Evolutionary conservation across 1,139 yeast genomes (phyloP).

Genomic region (Pichia sp.): DNA sequence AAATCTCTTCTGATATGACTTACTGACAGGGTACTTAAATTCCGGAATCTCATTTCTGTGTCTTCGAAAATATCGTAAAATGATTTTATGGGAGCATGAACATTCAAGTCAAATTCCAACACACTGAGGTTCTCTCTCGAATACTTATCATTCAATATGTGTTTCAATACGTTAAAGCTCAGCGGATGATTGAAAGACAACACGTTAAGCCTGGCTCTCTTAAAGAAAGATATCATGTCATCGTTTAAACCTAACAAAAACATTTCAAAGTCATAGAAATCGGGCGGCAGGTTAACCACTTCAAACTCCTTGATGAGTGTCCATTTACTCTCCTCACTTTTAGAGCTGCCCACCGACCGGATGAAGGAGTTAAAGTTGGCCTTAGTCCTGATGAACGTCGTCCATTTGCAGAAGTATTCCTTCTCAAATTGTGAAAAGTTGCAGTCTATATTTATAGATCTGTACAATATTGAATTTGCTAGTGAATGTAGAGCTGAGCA

Average conservation of each 20-base stretch:
- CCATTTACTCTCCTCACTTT: slow-evolving; percentile 1
- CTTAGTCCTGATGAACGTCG: slow-evolving; percentile 20
- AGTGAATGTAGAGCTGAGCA: slow-evolving; percentile 8
- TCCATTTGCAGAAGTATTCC: slow-evolving; percentile 12
- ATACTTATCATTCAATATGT: slow-evolving; percentile 3
- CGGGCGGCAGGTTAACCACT: slow-evolving; percentile 19
- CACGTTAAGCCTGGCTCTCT: slow-evolving; percentile 5
- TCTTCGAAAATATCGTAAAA: slow-evolving; percentile 3
- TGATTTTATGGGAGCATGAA: slow-evolving; percentile 1
- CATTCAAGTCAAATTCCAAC: slow-evolving; percentile 8
- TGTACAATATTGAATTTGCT: slow-evolving; percentile 12
- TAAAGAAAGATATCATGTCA: slow-evolving; percentile 3
- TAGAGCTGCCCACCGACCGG: slow-evolving; percentile 3
- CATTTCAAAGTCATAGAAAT: slow-evolving; percentile 23
- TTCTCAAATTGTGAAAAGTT: slow-evolving; percentile 20
- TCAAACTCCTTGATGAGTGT: slow-evolving; percentile 6
- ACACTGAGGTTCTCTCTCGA: slow-evolving; percentile 7
- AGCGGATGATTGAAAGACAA: slow-evolving; percentile 12
- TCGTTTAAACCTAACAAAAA: slow-evolving; percentile 5
- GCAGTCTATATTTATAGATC: slow-evolving; percentile 18
- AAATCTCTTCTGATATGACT: slow-evolving; percentile 15
- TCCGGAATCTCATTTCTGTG: slow-evolving; percentile 4
- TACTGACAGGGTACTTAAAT: slow-evolving; percentile 10
- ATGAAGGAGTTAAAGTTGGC: slow-evolving; percentile 14
- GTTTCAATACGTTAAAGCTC: slow-evolving; percentile 10